A percentile compares a stretch with the other conserved stretches of the same genome.
phyloP scores from a whole-genome alignment of 179 eudicot species.

The Gypsophila paniculata region DNA sequence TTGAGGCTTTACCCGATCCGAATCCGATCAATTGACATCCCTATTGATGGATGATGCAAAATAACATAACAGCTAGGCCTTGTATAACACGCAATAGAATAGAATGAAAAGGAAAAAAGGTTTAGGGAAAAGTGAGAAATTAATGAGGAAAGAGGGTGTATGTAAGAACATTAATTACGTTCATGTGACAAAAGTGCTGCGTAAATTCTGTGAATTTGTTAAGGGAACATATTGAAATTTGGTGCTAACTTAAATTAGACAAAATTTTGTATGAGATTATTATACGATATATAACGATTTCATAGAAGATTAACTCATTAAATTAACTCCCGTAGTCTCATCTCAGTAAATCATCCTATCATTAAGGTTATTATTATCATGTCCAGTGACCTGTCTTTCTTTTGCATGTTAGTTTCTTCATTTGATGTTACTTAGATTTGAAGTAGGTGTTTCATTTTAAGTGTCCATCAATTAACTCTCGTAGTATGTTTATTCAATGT shows the following conservation, averaged over 20 bases:
- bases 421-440: neutral
- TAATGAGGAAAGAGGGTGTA: neutral
- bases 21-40: too few species aligned
- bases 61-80: neutral
- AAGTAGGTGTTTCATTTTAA: neutral
- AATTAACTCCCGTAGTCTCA: too few species aligned
- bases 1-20: too few species aligned
- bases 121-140: conserved; percentile 11
- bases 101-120: neutral
- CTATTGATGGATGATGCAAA: too few species aligned
- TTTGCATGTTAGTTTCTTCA: conserved; percentile 17
- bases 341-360: neutral
- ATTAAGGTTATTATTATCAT: neutral
- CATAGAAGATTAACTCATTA: too few species aligned
- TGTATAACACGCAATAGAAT: conserved; percentile 12
- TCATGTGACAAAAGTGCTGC: conserved; percentile 24
- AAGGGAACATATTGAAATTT: neutral
- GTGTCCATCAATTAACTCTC: neutral
- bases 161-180: conserved; percentile 23
- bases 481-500: too few species aligned
- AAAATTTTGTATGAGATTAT: too few species aligned
- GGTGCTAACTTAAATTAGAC: too few species aligned
- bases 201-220: too few species aligned
- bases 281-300: too few species aligned
- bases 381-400: conserved; percentile 13